These are phyloP conservation scores for Trifolium subterraneum DNA, from an alignment of 306 rosid genomes.

Conservation along the genomic window DNA sequence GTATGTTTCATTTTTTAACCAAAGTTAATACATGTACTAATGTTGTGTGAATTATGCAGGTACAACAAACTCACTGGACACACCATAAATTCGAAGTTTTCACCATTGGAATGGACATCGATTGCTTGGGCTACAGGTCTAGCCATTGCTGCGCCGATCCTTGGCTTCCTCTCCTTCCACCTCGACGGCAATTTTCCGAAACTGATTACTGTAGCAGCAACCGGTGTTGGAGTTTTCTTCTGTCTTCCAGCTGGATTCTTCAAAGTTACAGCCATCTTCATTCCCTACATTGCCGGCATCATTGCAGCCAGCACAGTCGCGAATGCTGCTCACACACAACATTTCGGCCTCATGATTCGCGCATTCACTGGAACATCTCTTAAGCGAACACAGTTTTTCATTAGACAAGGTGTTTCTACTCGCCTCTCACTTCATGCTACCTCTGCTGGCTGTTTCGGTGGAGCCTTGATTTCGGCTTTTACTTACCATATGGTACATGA, in stretches of 20 bases:
- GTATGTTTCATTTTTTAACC: not conserved
- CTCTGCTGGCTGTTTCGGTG: constrained; percentile 56
- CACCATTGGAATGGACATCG: constrained; percentile 78
- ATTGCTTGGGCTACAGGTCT: constrained; percentile 84
- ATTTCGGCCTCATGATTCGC: constrained; percentile 73
- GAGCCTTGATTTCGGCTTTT: constrained; percentile 71
- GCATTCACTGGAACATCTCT: constrained; percentile 54
- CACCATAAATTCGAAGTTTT: constrained; percentile 50
- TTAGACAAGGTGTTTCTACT: constrained; percentile 54
- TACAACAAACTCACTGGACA: constrained; percentile 60
- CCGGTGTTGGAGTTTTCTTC: constrained; percentile 65
- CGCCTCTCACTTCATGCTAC: constrained; percentile 66
- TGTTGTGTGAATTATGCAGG: constrained; percentile 50
- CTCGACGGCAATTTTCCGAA: constrained; percentile 70
- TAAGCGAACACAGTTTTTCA: constrained; percentile 44
- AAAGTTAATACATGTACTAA: not conserved
- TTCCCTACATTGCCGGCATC: constrained; percentile 67
- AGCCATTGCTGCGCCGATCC: constrained; percentile 65
- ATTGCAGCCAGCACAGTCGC: constrained; percentile 65
- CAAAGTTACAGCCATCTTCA: constrained; percentile 63
- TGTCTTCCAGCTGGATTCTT: constrained; percentile 81
- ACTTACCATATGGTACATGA: constrained; percentile 76
- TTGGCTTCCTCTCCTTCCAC: constrained; percentile 60
- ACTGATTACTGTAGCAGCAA: constrained; percentile 55
- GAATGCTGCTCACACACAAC: constrained; percentile 78